These are phyloP conservation scores for Sporothrix inflata DNA, from an alignment of 2,329 filamentous ascomycete genomes.

Conservation along the genomic window DNA sequence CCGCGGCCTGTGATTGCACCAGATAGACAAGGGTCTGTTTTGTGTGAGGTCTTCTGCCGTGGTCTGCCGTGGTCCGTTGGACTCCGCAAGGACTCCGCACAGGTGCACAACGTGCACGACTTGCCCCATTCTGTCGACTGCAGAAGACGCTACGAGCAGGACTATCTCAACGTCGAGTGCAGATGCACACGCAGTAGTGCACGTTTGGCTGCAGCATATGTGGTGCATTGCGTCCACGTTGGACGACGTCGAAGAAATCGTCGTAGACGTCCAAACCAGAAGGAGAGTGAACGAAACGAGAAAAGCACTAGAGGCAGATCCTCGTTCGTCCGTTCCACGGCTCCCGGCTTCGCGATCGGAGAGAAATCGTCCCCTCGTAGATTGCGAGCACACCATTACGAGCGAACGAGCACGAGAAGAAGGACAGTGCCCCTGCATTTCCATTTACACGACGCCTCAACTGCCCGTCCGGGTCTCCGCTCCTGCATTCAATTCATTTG, in stretches of 20 bases:
- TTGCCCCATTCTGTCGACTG: not conserved
- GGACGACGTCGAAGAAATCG: not conserved
- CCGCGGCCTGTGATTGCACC: not conserved
- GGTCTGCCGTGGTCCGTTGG: not conserved
- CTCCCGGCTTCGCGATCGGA: not conserved
- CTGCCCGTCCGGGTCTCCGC: not conserved
- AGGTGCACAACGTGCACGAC: not conserved
- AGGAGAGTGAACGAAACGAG: not conserved
- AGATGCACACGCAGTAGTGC: not conserved
- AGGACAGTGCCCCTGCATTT: conserved; percentile 7
- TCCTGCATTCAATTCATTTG: conserved; percentile 4
- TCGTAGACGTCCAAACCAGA: not conserved
- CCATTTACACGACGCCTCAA: not conserved
- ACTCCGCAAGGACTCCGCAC: conserved; percentile 2
- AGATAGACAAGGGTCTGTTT: not conserved
- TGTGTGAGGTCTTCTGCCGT: not conserved
- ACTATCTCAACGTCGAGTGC: not conserved
- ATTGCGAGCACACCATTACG: conserved; percentile 16
- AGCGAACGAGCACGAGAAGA: not conserved
- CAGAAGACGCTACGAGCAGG: not conserved
- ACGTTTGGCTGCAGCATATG: not conserved
- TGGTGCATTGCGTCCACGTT: not conserved
- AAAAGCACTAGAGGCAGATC: not conserved
- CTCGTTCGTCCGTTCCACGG: not conserved
- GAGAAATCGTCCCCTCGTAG: not conserved